Evolutionary conservation across 805 yeast species (phyloP).

Genomic region (Cyberlindnera mycetangii): DNA sequence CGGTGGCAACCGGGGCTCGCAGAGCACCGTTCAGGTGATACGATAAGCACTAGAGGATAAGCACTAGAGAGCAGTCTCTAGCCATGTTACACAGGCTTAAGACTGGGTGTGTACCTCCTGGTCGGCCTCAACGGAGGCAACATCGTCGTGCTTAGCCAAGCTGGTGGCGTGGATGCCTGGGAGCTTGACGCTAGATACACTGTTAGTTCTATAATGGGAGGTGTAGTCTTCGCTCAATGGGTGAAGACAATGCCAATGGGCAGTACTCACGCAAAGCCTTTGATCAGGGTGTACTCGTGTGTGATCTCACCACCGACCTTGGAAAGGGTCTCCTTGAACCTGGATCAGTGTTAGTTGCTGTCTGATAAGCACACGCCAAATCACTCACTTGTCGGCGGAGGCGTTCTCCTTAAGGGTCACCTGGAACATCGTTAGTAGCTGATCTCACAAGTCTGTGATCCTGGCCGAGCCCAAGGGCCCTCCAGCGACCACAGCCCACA

Average conservation of each 20-base stretch:
- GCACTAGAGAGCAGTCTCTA: no score
- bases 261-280: conserved; percentile 47
- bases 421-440: conserved; percentile 19
- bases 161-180: conserved; percentile 48
- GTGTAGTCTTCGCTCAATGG: no score
- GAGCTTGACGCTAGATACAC: conserved; percentile 38
- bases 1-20: no score
- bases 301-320: conserved; percentile 60
- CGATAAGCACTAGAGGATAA: no score
- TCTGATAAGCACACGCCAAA: neutral
- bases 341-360: conserved; percentile 23
- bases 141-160: conserved; percentile 47
- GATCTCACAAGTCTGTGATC: neutral
- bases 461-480: neutral
- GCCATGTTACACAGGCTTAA: no score
- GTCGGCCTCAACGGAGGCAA: conserved; percentile 65
- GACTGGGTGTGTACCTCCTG: conserved; percentile 49
- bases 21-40: no score
- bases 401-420: conserved; percentile 39
- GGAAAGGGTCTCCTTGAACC: conserved; percentile 46
- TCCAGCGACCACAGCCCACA: no score
- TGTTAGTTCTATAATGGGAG: neutral
- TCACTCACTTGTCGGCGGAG: conserved; percentile 29
- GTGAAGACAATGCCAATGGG: neutral
- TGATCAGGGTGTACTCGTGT: conserved; percentile 60